These are phyloP conservation scores for Forsythia viridissima DNA, from an alignment of 257 asterid species.

Conservation along the genomic window DNA sequence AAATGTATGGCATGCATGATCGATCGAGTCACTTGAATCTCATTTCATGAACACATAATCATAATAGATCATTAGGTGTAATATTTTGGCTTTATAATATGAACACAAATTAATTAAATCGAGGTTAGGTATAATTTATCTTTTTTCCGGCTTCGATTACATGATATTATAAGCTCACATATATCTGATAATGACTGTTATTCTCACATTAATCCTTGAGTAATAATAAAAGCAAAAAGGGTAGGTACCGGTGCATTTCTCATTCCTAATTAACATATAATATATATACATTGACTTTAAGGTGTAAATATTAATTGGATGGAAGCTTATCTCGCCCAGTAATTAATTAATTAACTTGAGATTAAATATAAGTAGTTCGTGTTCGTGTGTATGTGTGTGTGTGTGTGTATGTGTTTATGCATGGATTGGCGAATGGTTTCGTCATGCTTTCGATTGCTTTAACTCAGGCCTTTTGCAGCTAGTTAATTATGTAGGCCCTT, in stretches of 20 bases:
- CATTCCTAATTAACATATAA: background rate
- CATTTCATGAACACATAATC: background rate
- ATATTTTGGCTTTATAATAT: constrained; percentile 19
- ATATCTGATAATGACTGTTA: background rate
- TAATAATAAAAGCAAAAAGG: constrained; percentile 16
- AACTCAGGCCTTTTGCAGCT: constrained; percentile 29
- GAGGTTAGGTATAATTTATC: constrained; percentile 19
- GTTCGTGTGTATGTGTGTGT: constrained; percentile 27
- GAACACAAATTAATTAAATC: constrained; percentile 30
- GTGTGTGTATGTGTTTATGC: constrained; percentile 23
- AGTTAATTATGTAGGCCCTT: constrained; percentile 27
- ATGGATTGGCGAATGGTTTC: constrained; percentile 25
- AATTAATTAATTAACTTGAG: constrained; percentile 2
- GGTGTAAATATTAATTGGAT: constrained; percentile 7
- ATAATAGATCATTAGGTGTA: too few relatives aligned
- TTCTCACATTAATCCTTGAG: background rate
- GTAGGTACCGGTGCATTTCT: background rate
- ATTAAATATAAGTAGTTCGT: constrained; percentile 10
- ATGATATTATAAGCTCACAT: background rate
- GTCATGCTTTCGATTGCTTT: constrained; percentile 83
- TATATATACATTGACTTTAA: constrained; percentile 32
- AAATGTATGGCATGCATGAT: constrained; percentile 20
- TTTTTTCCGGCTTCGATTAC: background rate
- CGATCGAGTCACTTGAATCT: constrained; percentile 14
- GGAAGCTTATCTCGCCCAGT: background rate